A percentile compares a stretch with the other conserved stretches of the same genome.
These are phyloP conservation scores for Melampsora larici-populina DNA, from an alignment of 1,284 basidiomycete species.

Conservation along the genomic window DNA sequence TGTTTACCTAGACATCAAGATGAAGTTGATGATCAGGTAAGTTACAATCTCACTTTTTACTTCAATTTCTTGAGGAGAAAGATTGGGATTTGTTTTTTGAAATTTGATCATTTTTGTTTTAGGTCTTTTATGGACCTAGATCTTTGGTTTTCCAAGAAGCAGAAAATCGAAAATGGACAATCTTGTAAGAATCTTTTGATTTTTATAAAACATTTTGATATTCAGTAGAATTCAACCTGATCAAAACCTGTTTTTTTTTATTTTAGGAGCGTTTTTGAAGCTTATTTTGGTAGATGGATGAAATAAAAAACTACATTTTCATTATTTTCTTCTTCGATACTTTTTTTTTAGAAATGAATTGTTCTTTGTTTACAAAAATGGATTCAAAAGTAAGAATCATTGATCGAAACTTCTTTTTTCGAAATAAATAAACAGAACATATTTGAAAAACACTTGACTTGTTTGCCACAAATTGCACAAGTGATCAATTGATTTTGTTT, in stretches of 20 bases:
- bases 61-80: neutral
- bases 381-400: no score
- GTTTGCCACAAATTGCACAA: no score
- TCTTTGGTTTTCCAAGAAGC: conserved; percentile 53
- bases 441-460: no score
- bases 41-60: no score
- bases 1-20: conserved; percentile 88
- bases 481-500: no score
- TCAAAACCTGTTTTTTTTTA: neutral
- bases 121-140: conserved; percentile 52
- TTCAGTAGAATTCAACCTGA: neutral
- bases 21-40: conserved; percentile 82
- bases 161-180: conserved; percentile 54
- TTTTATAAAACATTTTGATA: conserved; percentile 50
- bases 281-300: conserved; percentile 29
- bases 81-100: neutral
- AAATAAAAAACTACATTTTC: no score
- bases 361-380: neutral
- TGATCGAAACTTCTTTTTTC: no score
- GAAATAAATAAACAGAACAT: no score
- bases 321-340: no score
- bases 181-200: conserved; percentile 47
- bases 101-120: neutral
- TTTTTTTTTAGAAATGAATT: neutral
- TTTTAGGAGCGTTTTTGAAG: conserved; percentile 35